phyloP scores from a whole-genome alignment of 306 rosid genomes.

The barrel medic (Medicago truncatula) region MtrunA17r5.0-ANR NC_053042.1:51727001-51727500 shows the following conservation, averaged over 20 bases:
- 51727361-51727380: slow-evolving; percentile 31
- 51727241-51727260: not conserved
- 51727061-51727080: not conserved
- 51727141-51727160: not conserved
- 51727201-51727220: not conserved
- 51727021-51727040: too few species aligned
- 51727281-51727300: slow-evolving; percentile 12
- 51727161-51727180: not conserved
- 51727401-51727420: not conserved
- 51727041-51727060: not conserved
- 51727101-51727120: not conserved
- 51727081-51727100: not conserved
- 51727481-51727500: slow-evolving; percentile 17
- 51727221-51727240: not conserved
- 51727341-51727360: slow-evolving; percentile 89
- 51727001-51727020: too few species aligned
- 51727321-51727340: slow-evolving; percentile 90
- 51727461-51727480: slow-evolving; percentile 7
- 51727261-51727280: slow-evolving; percentile 27
- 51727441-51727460: slow-evolving; percentile 29
- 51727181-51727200: not conserved
- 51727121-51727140: not conserved
- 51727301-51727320: slow-evolving; percentile 86
- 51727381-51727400: slow-evolving; percentile 34
- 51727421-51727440: slow-evolving; percentile 24